Conservation (phyloP, 2,329 filamentous ascomycete species). For the Cladobotryum protrusum region DNA sequence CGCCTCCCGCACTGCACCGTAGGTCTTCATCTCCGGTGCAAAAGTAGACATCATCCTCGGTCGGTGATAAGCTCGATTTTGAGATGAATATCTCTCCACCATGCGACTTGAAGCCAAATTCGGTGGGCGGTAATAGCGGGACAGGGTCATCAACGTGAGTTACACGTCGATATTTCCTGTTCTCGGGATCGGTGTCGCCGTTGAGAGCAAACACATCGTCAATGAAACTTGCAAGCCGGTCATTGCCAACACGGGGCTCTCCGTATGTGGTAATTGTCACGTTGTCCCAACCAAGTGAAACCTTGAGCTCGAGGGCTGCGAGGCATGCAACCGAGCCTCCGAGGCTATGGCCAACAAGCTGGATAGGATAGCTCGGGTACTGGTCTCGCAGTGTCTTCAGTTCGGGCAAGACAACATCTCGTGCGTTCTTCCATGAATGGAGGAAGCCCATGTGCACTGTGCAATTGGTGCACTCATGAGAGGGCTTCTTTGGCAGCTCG, state of each 20-base stretch:
- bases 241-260: conserved; percentile 66
- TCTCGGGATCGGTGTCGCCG: conserved; percentile 25
- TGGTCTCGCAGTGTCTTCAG: conserved; percentile 52
- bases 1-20: conserved; percentile 61
- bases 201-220: conserved; percentile 45
- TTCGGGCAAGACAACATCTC: conserved; percentile 60
- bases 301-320: conserved; percentile 72
- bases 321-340: conserved; percentile 88
- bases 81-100: conserved; percentile 82
- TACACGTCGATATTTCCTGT: conserved; percentile 60
- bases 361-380: conserved; percentile 66
- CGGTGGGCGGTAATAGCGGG: conserved; percentile 73
- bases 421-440: conserved; percentile 72
- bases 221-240: conserved; percentile 48
- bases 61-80: conserved; percentile 63
- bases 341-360: conserved; percentile 83
- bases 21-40: conserved; percentile 69
- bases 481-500: conserved; percentile 27
- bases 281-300: conserved; percentile 66
- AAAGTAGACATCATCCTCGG: conserved; percentile 58
- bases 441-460: conserved; percentile 91
- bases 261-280: conserved; percentile 84
- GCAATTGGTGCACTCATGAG: conserved; percentile 69
- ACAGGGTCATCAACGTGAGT: conserved; percentile 87
- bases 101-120: conserved; percentile 86